These are phyloP conservation scores for Schizonepeta tenuifolia DNA, from an alignment of 257 asterid genomes.

Conservation along the genomic window DNA sequence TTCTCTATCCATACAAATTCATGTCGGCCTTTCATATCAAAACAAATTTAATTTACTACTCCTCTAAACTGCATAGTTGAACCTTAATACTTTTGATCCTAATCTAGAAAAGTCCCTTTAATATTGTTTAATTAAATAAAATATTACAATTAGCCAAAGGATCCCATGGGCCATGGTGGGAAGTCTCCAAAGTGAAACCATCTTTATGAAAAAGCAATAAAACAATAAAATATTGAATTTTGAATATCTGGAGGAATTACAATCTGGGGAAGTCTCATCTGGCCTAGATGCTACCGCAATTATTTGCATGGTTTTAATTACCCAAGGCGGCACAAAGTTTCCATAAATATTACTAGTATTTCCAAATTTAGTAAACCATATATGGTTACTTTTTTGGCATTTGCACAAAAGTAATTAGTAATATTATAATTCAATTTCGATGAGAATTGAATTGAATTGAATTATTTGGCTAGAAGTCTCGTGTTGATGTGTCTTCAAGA, in stretches of 20 bases:
- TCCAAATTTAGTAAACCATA: neutral
- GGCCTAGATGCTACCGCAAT: slow-evolving; percentile 23
- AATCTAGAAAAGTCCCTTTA: neutral
- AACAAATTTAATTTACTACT: too few species aligned
- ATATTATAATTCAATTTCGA: slow-evolving; percentile 16
- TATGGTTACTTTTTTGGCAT: neutral
- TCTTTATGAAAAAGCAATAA: neutral
- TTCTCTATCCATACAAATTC: too few species aligned
- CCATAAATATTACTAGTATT: neutral
- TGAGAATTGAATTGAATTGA: neutral
- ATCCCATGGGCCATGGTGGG: neutral
- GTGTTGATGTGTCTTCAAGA: too few species aligned
- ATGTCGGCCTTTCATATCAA: too few species aligned
- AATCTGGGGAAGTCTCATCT: slow-evolving; percentile 41
- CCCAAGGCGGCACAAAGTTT: slow-evolving; percentile 38
- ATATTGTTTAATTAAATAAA: too few species aligned
- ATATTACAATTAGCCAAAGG: neutral
- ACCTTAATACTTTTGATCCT: too few species aligned
- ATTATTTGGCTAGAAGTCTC: too few species aligned
- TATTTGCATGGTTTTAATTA: slow-evolving; percentile 12
- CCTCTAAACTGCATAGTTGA: too few species aligned
- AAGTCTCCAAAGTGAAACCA: slow-evolving; percentile 26
- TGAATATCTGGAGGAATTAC: neutral
- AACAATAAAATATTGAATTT: neutral
- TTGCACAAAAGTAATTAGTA: slow-evolving; percentile 12